phyloP scores from a whole-genome alignment of 2,329 filamentous ascomycete species.

The Aspergillus candidus region DNA sequence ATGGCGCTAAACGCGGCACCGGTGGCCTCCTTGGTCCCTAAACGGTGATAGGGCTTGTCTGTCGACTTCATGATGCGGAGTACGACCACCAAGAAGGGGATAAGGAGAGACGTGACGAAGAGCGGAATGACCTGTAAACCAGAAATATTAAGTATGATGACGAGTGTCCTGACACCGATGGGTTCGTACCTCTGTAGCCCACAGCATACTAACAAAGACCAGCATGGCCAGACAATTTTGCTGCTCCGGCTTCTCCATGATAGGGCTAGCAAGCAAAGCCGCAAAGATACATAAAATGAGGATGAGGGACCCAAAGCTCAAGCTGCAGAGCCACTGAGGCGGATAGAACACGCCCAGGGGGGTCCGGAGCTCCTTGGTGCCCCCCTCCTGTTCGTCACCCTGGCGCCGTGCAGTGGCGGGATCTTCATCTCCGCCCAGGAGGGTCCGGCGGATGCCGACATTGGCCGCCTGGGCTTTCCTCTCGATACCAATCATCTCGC shows the following conservation, averaged over 20 bases:
- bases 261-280: constrained; percentile 66
- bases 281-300: constrained; percentile 67
- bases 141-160: constrained; percentile 7
- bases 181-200: constrained; percentile 82
- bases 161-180: background rate
- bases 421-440: constrained; percentile 70
- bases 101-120: constrained; percentile 89
- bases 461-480: constrained; percentile 90
- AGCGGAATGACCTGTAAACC: constrained; percentile 72
- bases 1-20: constrained; percentile 85
- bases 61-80: constrained; percentile 78
- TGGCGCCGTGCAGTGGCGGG: constrained; percentile 66
- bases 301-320: constrained; percentile 71
- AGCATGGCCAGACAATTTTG: constrained; percentile 94
- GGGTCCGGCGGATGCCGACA: constrained; percentile 68
- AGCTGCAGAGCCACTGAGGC: constrained; percentile 77
- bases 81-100: constrained; percentile 87
- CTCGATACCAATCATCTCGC: constrained; percentile 98
- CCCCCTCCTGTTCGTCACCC: constrained; percentile 68
- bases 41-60: constrained; percentile 59
- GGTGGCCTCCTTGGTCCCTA: constrained; percentile 75
- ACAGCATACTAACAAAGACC: constrained; percentile 85
- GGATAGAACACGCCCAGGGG: constrained; percentile 71
- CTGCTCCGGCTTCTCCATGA: constrained; percentile 82
- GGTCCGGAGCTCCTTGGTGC: constrained; percentile 65